Evolutionary conservation across 169 alveolate genomes (phyloP).

Genomic region (Eimeria maxima): DNA sequence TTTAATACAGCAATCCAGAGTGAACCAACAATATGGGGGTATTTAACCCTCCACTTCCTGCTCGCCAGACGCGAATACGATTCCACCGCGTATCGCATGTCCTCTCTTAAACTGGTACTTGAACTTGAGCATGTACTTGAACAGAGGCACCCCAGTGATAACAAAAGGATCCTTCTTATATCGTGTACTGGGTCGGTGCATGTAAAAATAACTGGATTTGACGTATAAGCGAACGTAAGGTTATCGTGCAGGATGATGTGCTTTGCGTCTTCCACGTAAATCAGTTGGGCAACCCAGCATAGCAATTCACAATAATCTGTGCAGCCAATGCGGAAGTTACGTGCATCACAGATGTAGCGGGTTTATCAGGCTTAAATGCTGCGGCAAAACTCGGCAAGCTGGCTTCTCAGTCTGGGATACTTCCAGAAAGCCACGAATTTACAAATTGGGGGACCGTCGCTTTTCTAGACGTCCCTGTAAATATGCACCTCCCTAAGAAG

Average conservation of each 20-base stretch:
- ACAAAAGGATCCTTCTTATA: no score
- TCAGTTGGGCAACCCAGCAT: not conserved
- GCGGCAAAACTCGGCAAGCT: not conserved
- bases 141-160: not conserved
- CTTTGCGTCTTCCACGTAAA: no score
- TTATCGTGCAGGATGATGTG: no score
- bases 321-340: no score
- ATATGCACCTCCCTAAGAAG: not conserved
- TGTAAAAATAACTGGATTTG: no score
- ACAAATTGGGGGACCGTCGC: not conserved
- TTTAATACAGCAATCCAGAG: not conserved
- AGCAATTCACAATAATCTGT: not conserved
- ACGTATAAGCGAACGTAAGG: no score
- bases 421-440: not conserved
- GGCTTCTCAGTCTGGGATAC: no score
- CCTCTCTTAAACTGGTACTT: not conserved
- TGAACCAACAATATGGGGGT: not conserved
- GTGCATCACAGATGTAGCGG: no score
- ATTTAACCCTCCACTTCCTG: not conserved
- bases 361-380: not conserved
- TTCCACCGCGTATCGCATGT: not conserved
- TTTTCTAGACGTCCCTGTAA: not conserved
- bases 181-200: no score
- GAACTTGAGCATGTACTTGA: not conserved
- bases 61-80: not conserved